A percentile compares a stretch with the other conserved stretches of the same genome.
These are phyloP conservation scores for Aspergillus latus DNA, from an alignment of 2,329 filamentous ascomycete species.

Conservation along the genomic window DNA sequence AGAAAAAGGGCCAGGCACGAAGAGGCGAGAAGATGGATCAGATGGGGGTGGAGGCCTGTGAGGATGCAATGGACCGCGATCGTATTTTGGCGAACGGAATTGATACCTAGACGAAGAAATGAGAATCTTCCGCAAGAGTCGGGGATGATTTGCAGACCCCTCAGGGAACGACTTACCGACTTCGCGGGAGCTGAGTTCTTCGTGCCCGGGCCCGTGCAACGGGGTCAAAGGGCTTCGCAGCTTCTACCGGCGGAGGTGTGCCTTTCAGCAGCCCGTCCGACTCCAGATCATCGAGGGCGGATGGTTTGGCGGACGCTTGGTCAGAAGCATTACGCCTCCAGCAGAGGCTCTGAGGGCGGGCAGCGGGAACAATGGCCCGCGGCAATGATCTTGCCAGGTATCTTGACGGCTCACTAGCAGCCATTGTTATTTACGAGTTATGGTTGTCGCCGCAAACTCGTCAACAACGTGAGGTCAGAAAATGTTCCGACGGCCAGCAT, in stretches of 20 bases:
- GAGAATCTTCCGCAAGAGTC: constrained; percentile 7
- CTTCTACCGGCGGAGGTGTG: constrained; percentile 39
- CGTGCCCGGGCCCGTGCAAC: constrained; percentile 48
- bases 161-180: constrained; percentile 48
- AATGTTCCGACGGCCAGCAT: constrained; percentile 29
- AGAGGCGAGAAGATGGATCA: constrained; percentile 83
- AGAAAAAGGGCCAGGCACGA: constrained; percentile 87
- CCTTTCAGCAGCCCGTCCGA: constrained; percentile 47
- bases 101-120: constrained; percentile 68
- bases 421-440: constrained; percentile 32
- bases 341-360: constrained; percentile 32
- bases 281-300: constrained; percentile 48
- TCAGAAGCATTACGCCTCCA: constrained; percentile 51
- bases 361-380: constrained; percentile 33
- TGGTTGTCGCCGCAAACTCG: constrained; percentile 23
- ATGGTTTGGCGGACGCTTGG: constrained; percentile 28
- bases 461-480: constrained; percentile 27
- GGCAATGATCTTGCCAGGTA: constrained; percentile 41
- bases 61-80: constrained; percentile 89
- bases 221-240: constrained; percentile 52
- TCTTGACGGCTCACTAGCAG: constrained; percentile 41
- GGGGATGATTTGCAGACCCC: background rate
- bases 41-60: constrained; percentile 85
- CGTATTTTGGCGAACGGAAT: constrained; percentile 90
- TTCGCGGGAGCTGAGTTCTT: constrained; percentile 48